These are phyloP conservation scores for Gryganskiella cystojenkinii DNA, from an alignment of 192 early-diverging fungal genomes.

Conservation along the genomic window DNA sequence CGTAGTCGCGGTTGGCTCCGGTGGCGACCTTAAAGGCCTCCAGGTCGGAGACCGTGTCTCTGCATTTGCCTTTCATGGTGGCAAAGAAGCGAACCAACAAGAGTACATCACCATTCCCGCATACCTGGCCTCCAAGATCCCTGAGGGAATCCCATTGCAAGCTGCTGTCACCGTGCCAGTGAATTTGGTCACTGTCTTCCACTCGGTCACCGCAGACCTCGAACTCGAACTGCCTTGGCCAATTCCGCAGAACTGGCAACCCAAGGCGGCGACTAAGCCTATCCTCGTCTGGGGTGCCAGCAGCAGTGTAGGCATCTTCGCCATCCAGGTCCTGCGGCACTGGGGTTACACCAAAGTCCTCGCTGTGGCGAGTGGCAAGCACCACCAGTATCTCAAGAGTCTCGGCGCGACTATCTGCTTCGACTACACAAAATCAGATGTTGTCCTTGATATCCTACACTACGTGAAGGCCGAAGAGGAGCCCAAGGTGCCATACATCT, in stretches of 20 bases:
- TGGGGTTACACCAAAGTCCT: conserved; percentile 17
- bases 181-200: conserved; percentile 23
- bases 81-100: conserved; percentile 22
- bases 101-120: conserved; percentile 23
- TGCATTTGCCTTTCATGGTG: conserved; percentile 20
- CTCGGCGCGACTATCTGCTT: conserved; percentile 24
- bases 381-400: conserved; percentile 16
- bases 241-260: conserved; percentile 14
- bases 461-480: conserved; percentile 9
- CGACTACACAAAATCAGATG: conserved; percentile 15
- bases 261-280: conserved; percentile 10
- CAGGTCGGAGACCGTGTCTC: conserved; percentile 16
- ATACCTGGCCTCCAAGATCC: conserved; percentile 20
- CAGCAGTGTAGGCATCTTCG: conserved; percentile 24
- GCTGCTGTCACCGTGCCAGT: conserved; percentile 22
- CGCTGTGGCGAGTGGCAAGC: conserved; percentile 9
- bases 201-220: conserved; percentile 19
- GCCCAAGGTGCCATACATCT: conserved; percentile 14
- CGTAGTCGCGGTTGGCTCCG: conserved; percentile 10
- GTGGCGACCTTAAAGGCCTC: conserved; percentile 20
- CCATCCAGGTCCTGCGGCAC: conserved; percentile 26
- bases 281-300: conserved; percentile 22
- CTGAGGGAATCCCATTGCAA: conserved; percentile 8
- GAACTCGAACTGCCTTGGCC: conserved; percentile 23
- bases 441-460: conserved; percentile 11